Evolutionary conservation across 306 rosid species (phyloP).

Genomic region (Casuarina equisetifolia): DNA sequence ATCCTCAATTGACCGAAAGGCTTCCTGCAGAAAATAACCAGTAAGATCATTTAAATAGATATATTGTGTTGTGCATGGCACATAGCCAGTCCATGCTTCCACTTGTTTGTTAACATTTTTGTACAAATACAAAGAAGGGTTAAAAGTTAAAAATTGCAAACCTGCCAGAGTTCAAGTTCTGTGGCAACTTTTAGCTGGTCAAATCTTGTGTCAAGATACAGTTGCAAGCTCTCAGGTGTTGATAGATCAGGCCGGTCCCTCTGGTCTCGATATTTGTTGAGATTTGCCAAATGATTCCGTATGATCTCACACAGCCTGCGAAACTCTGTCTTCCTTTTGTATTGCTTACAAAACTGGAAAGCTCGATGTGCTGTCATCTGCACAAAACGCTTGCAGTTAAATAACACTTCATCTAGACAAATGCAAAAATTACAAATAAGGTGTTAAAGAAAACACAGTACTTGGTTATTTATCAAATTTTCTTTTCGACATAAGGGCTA

Average conservation of each 20-base stretch:
- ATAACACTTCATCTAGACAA: background rate
- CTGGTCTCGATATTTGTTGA: conserved; percentile 91
- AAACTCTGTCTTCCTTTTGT: conserved; percentile 90
- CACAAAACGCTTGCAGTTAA: conserved; percentile 15
- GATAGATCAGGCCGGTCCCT: conserved; percentile 90
- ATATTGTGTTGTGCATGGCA: background rate
- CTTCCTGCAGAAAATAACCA: conserved; percentile 64
- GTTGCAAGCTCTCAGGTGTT: conserved; percentile 88
- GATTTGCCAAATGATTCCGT: conserved; percentile 83
- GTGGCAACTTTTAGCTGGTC: conserved; percentile 98
- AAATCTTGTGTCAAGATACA: conserved; percentile 90
- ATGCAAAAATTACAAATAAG: background rate
- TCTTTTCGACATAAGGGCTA: background rate
- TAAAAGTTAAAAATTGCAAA: conserved; percentile 7
- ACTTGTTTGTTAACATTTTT: background rate
- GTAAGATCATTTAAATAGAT: background rate
- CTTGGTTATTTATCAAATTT: background rate
- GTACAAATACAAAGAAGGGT: background rate
- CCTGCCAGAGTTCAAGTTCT: conserved; percentile 98
- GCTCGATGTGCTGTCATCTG: conserved; percentile 99
- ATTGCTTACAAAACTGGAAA: conserved; percentile 97
- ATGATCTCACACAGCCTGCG: conserved; percentile 93
- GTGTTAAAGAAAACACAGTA: background rate
- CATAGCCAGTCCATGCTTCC: background rate
- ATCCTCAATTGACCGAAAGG: conserved; percentile 92